Base-by-base conservation (phyloP, 192 early-diverging fungal species). In the Rhizophagus prolifer region DNA sequence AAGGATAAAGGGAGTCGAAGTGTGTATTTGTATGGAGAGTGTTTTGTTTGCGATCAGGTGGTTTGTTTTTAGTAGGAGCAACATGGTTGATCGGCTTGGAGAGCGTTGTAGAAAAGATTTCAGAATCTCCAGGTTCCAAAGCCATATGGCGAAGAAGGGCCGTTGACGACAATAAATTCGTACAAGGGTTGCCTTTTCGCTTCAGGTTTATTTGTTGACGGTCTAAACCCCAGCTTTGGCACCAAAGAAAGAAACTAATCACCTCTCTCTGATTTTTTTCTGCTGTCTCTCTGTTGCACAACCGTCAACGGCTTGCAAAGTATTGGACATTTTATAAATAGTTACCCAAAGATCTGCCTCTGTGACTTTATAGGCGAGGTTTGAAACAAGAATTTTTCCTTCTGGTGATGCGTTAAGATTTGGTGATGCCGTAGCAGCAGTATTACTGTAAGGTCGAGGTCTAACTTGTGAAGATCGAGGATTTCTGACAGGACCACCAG, bases 321-420 rank as follows among this genome's bases (percentile, higher is more conserved):
- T 61, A 62, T 74, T 74, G 26, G 28, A 41, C 61, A 81, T 81
- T 13, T 77, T 46, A 58, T 67, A 38, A 78, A 81, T 76, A 81
- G 62, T 83, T 84, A 85, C 86, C 82, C 81, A 81, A 82, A 87
- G 80, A 78, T 88, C 86, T 54, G 82, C 82, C 59, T 84, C 80
- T 58, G 86, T 80, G 71, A 88, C 86, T 65, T 81, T 87, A 79
- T 82, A 79, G 72, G 84, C 86, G 60, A 88, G 84, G 82, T 88
- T 87, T 38, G 86, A 86, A 72, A 88, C 82, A 72, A 87, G 80
- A 62, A 88, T 86, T 80, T 87, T 85, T 64, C 85, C 85, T 75
- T 86, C 82, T 26, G 81, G 80, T 46, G 54, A 73, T 75, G 76
- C 59, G 73, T 16, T 36, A 25, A 70, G 19, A 75, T 78, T 73